Conservation (phyloP, 768 basidiomycete genomes). For the Boletus fagicola region DNA sequence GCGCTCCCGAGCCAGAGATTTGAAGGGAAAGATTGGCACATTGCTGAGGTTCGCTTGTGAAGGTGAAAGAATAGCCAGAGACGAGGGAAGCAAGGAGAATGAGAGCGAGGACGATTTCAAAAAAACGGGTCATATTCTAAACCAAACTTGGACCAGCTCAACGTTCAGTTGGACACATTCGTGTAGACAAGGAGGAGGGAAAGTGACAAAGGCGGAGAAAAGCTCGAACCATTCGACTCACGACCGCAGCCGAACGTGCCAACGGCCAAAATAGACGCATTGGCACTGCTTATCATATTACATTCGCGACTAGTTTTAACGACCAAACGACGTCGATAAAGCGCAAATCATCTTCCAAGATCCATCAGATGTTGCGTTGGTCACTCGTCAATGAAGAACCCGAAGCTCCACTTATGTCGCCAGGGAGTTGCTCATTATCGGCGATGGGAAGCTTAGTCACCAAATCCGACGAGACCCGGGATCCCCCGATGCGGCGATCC, state of each 20-base stretch:
- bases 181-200: neutral
- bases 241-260: neutral
- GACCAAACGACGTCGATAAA: neutral
- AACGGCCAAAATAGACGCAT: constrained; percentile 10
- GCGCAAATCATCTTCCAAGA: constrained; percentile 15
- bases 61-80: constrained; percentile 42
- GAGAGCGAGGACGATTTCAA: constrained; percentile 9
- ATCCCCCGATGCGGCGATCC: neutral
- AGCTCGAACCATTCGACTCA: neutral
- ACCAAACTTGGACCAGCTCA: neutral
- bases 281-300: neutral
- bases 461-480: neutral
- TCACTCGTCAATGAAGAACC: neutral
- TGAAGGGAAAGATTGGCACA: constrained; percentile 61
- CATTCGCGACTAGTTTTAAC: neutral
- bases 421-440: neutral
- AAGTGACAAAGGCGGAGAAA: neutral
- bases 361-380: neutral
- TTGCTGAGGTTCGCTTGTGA: constrained; percentile 54
- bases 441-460: neutral
- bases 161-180: constrained; percentile 9
- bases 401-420: neutral
- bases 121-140: constrained; percentile 12
- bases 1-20: constrained; percentile 58
- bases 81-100: constrained; percentile 30